Evolutionary conservation across 345 rosid genomes (phyloP).

Genomic region (Adansonia digitata): DNA sequence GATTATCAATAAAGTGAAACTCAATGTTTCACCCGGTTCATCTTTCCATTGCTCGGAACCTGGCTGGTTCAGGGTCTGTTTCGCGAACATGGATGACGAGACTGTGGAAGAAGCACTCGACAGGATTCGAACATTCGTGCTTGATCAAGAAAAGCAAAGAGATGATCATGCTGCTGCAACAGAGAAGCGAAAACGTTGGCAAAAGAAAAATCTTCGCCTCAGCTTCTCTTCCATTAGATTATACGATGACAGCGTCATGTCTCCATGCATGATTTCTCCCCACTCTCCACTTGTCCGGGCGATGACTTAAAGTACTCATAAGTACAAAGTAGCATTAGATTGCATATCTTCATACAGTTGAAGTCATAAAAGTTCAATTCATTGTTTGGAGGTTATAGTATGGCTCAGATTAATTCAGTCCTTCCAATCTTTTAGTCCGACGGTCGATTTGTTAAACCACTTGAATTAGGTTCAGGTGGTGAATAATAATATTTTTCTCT

Average conservation of each 20-base stretch:
- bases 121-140: constrained; percentile 47
- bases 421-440: not conserved
- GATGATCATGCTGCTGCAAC: not conserved
- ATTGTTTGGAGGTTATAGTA: not conserved
- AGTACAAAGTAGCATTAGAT: no score
- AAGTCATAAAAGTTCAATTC: not conserved
- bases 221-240: constrained; percentile 36
- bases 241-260: constrained; percentile 43
- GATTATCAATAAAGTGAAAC: constrained; percentile 60
- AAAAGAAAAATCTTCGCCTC: constrained; percentile 38
- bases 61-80: constrained; percentile 88
- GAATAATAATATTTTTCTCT: not conserved
- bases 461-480: not conserved
- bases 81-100: constrained; percentile 75
- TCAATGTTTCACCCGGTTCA: constrained; percentile 76
- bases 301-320: constrained; percentile 10
- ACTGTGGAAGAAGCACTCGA: constrained; percentile 49
- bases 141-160: constrained; percentile 13
- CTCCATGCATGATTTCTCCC: constrained; percentile 55
- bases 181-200: constrained; percentile 25
- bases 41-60: constrained; percentile 70
- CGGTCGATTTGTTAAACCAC: not conserved
- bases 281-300: constrained; percentile 60
- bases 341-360: no score
- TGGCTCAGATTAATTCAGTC: not conserved